Evolutionary conservation across 805 yeast genomes (phyloP).

Genomic region (Candida nanaspora): DNA sequence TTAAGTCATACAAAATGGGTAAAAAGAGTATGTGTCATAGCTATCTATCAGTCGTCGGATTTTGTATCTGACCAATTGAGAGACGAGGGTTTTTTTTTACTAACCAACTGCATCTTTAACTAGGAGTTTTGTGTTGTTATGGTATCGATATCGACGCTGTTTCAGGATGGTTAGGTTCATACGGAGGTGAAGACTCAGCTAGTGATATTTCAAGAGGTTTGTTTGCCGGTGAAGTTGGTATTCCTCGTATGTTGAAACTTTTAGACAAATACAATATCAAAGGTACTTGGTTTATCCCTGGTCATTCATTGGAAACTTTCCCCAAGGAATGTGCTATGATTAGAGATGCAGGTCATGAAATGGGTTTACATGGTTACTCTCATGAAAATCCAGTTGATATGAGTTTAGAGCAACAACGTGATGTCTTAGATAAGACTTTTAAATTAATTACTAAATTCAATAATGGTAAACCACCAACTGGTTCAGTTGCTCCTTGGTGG

Average conservation of each 20-base stretch:
- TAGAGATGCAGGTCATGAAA: slow-evolving; percentile 28
- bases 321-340: slow-evolving; percentile 29
- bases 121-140: slow-evolving; percentile 27
- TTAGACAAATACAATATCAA: slow-evolving; percentile 27
- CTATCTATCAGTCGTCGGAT: no score
- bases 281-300: slow-evolving; percentile 32
- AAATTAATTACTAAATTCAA: slow-evolving; percentile 25
- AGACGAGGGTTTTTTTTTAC: no score
- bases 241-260: slow-evolving; percentile 27
- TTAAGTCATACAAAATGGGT: neutral
- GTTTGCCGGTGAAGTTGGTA: slow-evolving; percentile 31
- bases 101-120: no score
- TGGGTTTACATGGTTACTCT: slow-evolving; percentile 31
- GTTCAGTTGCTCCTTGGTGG: slow-evolving; percentile 33
- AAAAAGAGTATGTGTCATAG: slow-evolving; percentile 1
- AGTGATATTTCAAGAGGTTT: slow-evolving; percentile 30
- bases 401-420: slow-evolving; percentile 28
- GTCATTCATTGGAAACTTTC: slow-evolving; percentile 31
- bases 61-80: no score
- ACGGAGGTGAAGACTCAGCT: slow-evolving; percentile 30
- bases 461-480: slow-evolving; percentile 28
- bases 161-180: slow-evolving; percentile 31
- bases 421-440: slow-evolving; percentile 26
- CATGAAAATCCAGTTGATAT: slow-evolving; percentile 30
- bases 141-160: slow-evolving; percentile 33